Evolutionary conservation across 306 rosid species (phyloP).

Genomic region (Acacia crassicarpa): DNA sequence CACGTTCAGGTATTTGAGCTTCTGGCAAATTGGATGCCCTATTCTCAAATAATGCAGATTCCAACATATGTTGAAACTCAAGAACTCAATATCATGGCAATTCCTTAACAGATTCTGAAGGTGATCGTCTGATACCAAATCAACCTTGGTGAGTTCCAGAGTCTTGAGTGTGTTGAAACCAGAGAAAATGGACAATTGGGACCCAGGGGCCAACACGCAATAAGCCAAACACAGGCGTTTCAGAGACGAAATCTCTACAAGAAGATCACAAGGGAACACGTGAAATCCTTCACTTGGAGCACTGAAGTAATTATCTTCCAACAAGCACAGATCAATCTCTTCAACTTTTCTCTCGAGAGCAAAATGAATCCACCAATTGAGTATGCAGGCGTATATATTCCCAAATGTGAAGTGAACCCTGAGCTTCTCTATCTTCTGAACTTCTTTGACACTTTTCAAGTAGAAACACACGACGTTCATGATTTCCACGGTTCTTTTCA

Average conservation of each 20-base stretch:
- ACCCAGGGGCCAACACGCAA: constrained; percentile 33
- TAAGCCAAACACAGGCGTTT: constrained; percentile 32
- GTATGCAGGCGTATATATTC: neutral
- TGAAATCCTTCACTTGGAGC: constrained; percentile 3
- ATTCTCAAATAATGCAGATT: constrained; percentile 23
- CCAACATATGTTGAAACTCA: constrained; percentile 25
- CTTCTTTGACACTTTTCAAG: constrained; percentile 10
- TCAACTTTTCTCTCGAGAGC: constrained; percentile 26
- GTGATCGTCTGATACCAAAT: constrained; percentile 15
- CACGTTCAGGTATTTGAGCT: constrained; percentile 38
- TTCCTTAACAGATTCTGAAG: constrained; percentile 19
- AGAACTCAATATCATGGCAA: constrained; percentile 27
- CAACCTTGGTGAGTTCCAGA: constrained; percentile 29
- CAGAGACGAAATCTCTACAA: neutral
- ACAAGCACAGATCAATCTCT: constrained; percentile 40
- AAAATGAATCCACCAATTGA: constrained; percentile 33
- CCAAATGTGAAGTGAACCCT: constrained; percentile 34
- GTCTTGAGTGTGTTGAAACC: constrained; percentile 28
- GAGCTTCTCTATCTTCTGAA: constrained; percentile 20
- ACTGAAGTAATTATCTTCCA: constrained; percentile 21
- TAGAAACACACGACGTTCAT: constrained; percentile 11
- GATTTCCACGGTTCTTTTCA: constrained; percentile 10
- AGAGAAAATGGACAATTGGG: neutral
- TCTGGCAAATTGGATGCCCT: constrained; percentile 21
- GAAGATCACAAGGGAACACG: constrained; percentile 36